Evolutionary conservation across 345 rosid species (phyloP), one percentile per base, ranked within the genome.

Genomic region (Arabis hirsuta): DNA sequence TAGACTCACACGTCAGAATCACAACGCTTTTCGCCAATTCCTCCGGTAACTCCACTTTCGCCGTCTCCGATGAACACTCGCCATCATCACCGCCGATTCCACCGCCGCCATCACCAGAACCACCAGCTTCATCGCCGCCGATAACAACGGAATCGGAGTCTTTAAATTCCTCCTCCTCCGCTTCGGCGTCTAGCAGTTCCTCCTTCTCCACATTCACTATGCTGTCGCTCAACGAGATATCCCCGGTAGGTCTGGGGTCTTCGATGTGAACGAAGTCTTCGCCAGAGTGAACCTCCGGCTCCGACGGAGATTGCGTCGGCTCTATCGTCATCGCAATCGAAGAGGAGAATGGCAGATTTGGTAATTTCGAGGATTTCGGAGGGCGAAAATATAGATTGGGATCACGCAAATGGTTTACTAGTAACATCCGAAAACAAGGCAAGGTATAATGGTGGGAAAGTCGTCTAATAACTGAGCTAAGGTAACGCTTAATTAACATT

Each of bases 221-320:
- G 83, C 96, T 92, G 79, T 86, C 96, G 69, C 96, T 79, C 65
- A 90, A 79, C 14, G 80, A 63, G 3, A 77, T 63, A 55, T 82
- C 87, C 9, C 66, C 81, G 51, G 71, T 60, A 12, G 84, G 84
- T 46, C 59, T 78, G 11, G 95, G 91, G 45, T 77, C 86, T 29
- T 90, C 98, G 74, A 92, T 80, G 82, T 88, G 91, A 75, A 92
- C 82, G 69, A 83, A 92, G 67, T 91, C 97, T 55, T 89, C 96
- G 2, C 80, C 81, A 2, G 80, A 50, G 38, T 80, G 53, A 36
- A 57, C 34, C 4, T 64, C 87, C 24, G 76, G 9, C 55, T 87
- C 92, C 60, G 81, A 67, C 34, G 84, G 60, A 31, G 67, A 43
- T 47, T 50, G 64, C 54, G 73, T 63, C 64, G 85, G 74, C 59